phyloP scores from a whole-genome alignment of 2,329 filamentous ascomycete genomes.

The Ophiocordyceps robertsii region DNA sequence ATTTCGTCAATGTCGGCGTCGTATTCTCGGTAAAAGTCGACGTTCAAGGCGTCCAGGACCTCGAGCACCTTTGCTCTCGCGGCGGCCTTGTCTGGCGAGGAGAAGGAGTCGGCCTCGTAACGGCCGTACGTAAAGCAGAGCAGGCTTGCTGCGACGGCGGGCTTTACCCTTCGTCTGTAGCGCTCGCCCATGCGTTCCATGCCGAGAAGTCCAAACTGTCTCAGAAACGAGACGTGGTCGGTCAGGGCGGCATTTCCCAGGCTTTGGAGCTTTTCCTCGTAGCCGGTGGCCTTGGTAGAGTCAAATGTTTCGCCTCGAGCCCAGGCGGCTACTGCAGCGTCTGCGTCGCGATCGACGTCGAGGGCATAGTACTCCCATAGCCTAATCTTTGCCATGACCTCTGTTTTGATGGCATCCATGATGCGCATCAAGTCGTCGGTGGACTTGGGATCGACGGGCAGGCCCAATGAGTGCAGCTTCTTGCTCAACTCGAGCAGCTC shows the following conservation, averaged over 20 bases:
- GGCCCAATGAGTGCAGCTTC: conserved; percentile 53
- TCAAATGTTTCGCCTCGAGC: conserved; percentile 41
- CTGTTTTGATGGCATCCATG: conserved; percentile 71
- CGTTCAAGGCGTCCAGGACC: conserved; percentile 72
- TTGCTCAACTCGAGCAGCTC: conserved; percentile 62
- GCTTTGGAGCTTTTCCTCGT: conserved; percentile 27
- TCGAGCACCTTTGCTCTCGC: conserved; percentile 41
- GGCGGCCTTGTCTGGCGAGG: conserved; percentile 33
- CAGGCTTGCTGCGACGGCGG: conserved; percentile 50
- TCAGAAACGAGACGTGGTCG: conserved; percentile 48
- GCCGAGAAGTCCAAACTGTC: conserved; percentile 55
- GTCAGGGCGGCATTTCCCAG: conserved; percentile 31
- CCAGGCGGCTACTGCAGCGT: conserved; percentile 62
- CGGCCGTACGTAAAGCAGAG: conserved; percentile 37
- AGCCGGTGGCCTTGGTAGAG: conserved; percentile 27
- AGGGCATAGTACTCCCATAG: conserved; percentile 92
- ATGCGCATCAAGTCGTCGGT: conserved; percentile 63
- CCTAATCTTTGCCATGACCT: conserved; percentile 63
- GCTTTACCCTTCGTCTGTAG: conserved; percentile 58
- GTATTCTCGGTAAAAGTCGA: conserved; percentile 85
- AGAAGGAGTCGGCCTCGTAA: conserved; percentile 35
- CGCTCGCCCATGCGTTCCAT: conserved; percentile 67
- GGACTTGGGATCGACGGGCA: conserved; percentile 61
- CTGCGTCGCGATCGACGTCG: conserved; percentile 60
- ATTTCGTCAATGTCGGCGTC: conserved; percentile 72